Evolutionary conservation across 805 yeast genomes (phyloP).

Genomic region (Metschnikowia baotianmanensis): DNA sequence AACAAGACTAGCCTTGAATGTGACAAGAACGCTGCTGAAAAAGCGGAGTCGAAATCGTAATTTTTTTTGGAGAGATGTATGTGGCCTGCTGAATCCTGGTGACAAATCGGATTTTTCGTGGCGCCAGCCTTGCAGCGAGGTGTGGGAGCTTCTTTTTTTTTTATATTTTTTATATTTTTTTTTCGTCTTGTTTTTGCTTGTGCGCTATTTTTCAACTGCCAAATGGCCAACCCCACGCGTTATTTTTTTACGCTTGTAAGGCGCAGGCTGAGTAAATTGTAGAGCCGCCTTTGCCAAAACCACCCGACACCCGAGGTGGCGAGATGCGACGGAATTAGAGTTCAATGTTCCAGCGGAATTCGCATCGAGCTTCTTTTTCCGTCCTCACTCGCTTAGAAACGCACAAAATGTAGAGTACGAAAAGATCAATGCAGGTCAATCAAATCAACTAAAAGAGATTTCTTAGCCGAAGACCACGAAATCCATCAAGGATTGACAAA

Average conservation of each 20-base stretch:
- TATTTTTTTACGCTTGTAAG: no score
- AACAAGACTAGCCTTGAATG: conserved; percentile 1
- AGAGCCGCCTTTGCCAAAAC: no score
- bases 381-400: neutral
- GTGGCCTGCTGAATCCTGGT: conserved; percentile 5
- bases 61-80: neutral
- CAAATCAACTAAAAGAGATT: no score
- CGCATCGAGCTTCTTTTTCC: conserved; percentile 1
- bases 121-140: conserved; percentile 3
- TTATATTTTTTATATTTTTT: conserved; percentile 4
- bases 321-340: no score
- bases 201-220: neutral
- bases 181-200: neutral
- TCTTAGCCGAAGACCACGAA: no score
- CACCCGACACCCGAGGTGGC: no score
- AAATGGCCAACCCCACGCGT: neutral
- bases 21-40: neutral
- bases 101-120: neutral
- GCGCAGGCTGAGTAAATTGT: no score
- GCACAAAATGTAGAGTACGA: no score
- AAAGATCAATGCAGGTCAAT: no score
- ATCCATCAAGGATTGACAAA: no score
- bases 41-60: neutral
- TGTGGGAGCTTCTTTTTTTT: neutral
- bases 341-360: no score